A percentile compares a stretch with the other conserved stretches of the same genome.
Conservation (phyloP, 2,329 filamentous ascomycete species). For the Myriosclerotinia duriaeana region DNA sequence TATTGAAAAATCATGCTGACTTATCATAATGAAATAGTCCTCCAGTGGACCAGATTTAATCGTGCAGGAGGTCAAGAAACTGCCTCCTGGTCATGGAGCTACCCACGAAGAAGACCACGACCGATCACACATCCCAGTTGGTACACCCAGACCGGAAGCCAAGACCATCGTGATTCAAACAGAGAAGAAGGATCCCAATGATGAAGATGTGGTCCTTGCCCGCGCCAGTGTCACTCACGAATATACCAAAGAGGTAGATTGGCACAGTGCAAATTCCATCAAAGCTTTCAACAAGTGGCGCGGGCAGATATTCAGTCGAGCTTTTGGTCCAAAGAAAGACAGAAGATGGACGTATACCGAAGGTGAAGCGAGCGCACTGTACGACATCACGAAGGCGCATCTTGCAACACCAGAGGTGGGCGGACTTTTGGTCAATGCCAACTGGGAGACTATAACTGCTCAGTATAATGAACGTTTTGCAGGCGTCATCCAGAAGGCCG, state of each 20-base stretch:
- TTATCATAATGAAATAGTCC: background rate
- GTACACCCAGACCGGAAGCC: background rate
- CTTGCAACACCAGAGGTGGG: background rate
- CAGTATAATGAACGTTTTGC: background rate
- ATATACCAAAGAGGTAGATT: background rate
- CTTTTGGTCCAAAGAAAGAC: background rate
- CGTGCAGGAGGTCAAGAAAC: background rate
- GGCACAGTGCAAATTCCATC: background rate
- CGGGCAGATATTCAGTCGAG: background rate
- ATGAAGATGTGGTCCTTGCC: background rate
- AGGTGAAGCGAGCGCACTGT: background rate
- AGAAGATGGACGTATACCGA: background rate
- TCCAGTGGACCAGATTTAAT: too few species aligned
- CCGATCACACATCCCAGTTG: background rate
- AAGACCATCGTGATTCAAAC: background rate
- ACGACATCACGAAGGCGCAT: background rate
- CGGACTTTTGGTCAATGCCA: background rate
- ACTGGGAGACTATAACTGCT: background rate
- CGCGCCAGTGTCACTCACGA: background rate
- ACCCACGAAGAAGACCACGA: background rate
- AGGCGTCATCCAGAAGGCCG: background rate
- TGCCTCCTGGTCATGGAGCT: background rate
- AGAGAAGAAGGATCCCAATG: background rate
- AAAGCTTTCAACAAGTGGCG: conserved; percentile 15
- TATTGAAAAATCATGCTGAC: background rate